phyloP scores from a whole-genome alignment of 805 yeast genomes.

The Sugiyamaella boreocaroliniensis region DNA sequence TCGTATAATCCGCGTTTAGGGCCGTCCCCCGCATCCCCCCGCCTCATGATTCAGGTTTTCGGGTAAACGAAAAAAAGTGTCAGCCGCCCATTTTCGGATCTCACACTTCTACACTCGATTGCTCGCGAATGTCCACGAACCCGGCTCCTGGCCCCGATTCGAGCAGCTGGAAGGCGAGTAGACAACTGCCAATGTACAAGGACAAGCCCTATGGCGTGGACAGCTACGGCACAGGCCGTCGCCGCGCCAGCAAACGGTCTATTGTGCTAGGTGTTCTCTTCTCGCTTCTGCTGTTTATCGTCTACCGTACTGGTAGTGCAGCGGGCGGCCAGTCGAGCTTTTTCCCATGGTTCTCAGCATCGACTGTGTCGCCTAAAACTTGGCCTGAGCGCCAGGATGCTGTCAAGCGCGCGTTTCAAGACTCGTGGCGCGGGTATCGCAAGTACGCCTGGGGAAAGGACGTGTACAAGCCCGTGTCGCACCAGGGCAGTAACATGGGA shows the following conservation, averaged over 20 bases:
- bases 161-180: slow-evolving; percentile 2
- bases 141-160: not conserved
- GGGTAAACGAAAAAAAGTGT: not conserved
- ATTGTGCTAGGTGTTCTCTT: slow-evolving; percentile 39
- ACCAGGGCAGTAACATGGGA: slow-evolving; percentile 66
- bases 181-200: slow-evolving; percentile 44
- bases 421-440: slow-evolving; percentile 72
- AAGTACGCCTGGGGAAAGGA: slow-evolving; percentile 81
- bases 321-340: not conserved
- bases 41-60: not conserved
- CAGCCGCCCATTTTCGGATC: not conserved
- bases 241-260: slow-evolving; percentile 29
- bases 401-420: slow-evolving; percentile 62
- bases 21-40: not conserved
- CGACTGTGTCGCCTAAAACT: slow-evolving; percentile 7
- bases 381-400: slow-evolving; percentile 49
- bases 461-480: slow-evolving; percentile 61
- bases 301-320: slow-evolving; percentile 30
- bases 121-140: not conserved
- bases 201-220: slow-evolving; percentile 40
- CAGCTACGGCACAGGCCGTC: not conserved
- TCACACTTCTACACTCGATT: not conserved
- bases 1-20: not conserved
- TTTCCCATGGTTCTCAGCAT: slow-evolving; percentile 2
- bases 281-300: slow-evolving; percentile 37